These are phyloP conservation scores for Hsuehochloa calcarea DNA, from an alignment of 176 grass and related monocot species.

Conservation along the genomic window DNA sequence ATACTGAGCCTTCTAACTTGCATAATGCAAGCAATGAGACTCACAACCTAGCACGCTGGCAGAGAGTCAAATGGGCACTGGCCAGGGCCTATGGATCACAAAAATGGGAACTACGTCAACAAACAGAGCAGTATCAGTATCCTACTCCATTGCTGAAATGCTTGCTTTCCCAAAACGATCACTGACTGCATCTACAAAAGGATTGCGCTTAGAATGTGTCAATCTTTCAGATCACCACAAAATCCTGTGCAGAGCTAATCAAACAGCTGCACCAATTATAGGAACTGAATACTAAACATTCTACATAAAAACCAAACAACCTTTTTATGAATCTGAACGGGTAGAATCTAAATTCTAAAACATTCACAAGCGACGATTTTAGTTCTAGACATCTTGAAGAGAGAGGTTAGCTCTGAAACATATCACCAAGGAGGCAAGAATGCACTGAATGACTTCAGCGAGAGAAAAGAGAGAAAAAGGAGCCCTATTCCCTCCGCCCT, in stretches of 20 bases:
- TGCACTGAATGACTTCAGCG: background rate
- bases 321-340: background rate
- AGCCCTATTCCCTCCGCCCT: background rate
- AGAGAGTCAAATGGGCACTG: background rate
- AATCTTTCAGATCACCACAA: constrained; percentile 13
- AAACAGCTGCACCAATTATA: background rate
- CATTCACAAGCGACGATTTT: background rate
- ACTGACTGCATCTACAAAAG: background rate
- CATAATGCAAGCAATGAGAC: background rate
- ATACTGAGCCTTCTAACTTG: background rate
- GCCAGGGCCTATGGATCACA: background rate
- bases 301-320: background rate
- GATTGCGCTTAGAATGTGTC: background rate
- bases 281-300: background rate
- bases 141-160: constrained; percentile 1
- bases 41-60: background rate
- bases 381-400: background rate
- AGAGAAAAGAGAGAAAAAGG: background rate
- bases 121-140: background rate
- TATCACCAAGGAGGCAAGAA: background rate
- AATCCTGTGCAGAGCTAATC: background rate
- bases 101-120: background rate
- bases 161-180: background rate
- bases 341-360: background rate
- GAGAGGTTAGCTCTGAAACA: background rate